phyloP scores from a whole-genome alignment of 2,329 filamentous ascomycete species.

The Bipolaris bicolor region DNA sequence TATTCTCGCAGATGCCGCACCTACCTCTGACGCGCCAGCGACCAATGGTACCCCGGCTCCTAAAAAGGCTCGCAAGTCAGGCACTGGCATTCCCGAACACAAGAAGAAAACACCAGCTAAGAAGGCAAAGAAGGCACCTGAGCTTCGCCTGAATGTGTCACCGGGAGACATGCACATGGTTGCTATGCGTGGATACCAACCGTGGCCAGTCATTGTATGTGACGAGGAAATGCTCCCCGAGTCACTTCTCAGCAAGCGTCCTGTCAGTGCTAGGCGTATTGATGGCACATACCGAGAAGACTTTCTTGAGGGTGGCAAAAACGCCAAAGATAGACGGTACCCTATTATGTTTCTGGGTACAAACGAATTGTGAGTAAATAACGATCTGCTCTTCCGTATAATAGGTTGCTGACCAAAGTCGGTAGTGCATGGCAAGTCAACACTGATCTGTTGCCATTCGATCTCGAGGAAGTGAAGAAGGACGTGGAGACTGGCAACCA shows the following conservation, averaged over 20 bases:
- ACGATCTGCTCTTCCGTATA: neutral
- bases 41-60: slow-evolving; percentile 58
- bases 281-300: slow-evolving; percentile 90
- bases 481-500: slow-evolving; percentile 76
- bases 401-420: slow-evolving; percentile 13
- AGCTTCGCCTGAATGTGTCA: slow-evolving; percentile 73
- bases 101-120: slow-evolving; percentile 76
- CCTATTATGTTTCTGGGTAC: slow-evolving; percentile 94
- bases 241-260: slow-evolving; percentile 75
- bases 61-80: slow-evolving; percentile 70
- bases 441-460: slow-evolving; percentile 77
- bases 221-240: slow-evolving; percentile 93
- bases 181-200: slow-evolving; percentile 90
- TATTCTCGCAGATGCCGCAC: slow-evolving; percentile 37
- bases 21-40: slow-evolving; percentile 49
- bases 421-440: slow-evolving; percentile 89
- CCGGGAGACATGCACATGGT: slow-evolving; percentile 92
- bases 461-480: slow-evolving; percentile 73
- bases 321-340: slow-evolving; percentile 82
- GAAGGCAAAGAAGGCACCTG: slow-evolving; percentile 80
- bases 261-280: slow-evolving; percentile 78
- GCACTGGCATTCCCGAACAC: slow-evolving; percentile 65
- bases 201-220: slow-evolving; percentile 93
- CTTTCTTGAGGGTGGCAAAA: slow-evolving; percentile 86
- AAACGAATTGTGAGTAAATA: slow-evolving; percentile 88